Conservation (phyloP, 78 protist genomes). For the Chrysochromulina tobinii region DNA sequence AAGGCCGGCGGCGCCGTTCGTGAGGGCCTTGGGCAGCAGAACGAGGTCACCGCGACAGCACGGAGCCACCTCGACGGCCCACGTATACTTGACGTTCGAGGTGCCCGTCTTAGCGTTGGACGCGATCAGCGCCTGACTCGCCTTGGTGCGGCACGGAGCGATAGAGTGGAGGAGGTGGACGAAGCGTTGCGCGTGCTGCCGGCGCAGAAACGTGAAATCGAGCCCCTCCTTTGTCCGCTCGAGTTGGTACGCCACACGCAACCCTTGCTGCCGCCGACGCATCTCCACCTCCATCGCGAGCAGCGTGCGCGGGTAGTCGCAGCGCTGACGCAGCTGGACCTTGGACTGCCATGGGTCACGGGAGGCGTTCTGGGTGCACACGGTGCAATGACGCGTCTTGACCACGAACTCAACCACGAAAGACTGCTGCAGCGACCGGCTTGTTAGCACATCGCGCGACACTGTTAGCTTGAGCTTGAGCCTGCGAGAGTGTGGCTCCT, state of each 20-base stretch:
- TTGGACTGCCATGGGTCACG: not conserved
- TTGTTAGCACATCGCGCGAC: slow-evolving; percentile 84
- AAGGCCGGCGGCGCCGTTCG: not conserved
- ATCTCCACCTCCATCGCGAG: not conserved
- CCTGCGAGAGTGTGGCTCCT: slow-evolving; percentile 98
- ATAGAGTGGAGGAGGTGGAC: not conserved
- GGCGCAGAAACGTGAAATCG: not conserved
- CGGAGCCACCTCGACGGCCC: not conserved
- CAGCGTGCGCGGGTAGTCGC: not conserved
- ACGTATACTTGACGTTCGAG: not conserved
- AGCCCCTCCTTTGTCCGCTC: not conserved
- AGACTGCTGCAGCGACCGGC: slow-evolving; percentile 67
- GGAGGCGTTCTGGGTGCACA: not conserved
- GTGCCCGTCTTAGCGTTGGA: not conserved
- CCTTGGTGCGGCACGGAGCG: not conserved
- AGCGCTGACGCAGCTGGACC: not conserved
- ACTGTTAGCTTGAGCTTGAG: slow-evolving; percentile 89
- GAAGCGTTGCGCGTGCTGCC: not conserved
- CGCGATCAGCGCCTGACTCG: not conserved
- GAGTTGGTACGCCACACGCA: not conserved
- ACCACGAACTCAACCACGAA: slow-evolving; percentile 90
- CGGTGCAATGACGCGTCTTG: not conserved
- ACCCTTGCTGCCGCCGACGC: not conserved
- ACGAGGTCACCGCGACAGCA: not conserved
- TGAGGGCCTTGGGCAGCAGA: not conserved